Evolutionary conservation across 495 filamentous ascomycete species (phyloP).

Genomic region (Endocarpon pusillum): DNA sequence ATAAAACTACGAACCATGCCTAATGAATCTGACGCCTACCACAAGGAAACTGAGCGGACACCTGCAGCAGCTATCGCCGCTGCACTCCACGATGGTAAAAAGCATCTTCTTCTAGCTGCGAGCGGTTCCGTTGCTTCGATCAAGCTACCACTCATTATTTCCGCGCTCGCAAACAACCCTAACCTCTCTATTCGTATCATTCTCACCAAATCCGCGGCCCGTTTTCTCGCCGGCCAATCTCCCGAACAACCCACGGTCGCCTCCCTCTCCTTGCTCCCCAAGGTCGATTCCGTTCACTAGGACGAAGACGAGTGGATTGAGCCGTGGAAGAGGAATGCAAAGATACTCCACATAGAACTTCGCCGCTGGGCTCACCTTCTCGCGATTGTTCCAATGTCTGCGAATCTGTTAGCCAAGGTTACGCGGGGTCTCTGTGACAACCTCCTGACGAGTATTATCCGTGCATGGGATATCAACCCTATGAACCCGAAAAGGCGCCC

Average conservation of each 20-base stretch:
- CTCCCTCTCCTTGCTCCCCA: constrained; percentile 24
- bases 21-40: too few species aligned
- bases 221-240: constrained; percentile 49
- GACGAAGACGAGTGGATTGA: constrained; percentile 58
- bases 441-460: constrained; percentile 41
- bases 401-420: constrained; percentile 57
- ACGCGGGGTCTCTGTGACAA: constrained; percentile 38
- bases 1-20: too few species aligned
- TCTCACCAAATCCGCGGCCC: constrained; percentile 42
- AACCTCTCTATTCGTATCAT: constrained; percentile 51
- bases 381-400: constrained; percentile 50
- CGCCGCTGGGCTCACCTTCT: constrained; percentile 56
- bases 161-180: constrained; percentile 29
- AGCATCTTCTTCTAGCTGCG: constrained; percentile 64
- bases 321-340: constrained; percentile 38
- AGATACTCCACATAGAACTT: constrained; percentile 59
- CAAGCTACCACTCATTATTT: constrained; percentile 53
- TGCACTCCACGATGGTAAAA: constrained; percentile 38
- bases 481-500: constrained; percentile 30
- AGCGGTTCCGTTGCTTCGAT: constrained; percentile 56
- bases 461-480: constrained; percentile 73
- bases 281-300: constrained; percentile 45
- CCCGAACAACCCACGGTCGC: constrained; percentile 42
- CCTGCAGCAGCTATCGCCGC: constrained; percentile 32
- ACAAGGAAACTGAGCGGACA: too few species aligned